Evolutionary conservation across 2,329 filamentous ascomycete species (phyloP).

Genomic region (Cryphonectria parasitica): DNA sequence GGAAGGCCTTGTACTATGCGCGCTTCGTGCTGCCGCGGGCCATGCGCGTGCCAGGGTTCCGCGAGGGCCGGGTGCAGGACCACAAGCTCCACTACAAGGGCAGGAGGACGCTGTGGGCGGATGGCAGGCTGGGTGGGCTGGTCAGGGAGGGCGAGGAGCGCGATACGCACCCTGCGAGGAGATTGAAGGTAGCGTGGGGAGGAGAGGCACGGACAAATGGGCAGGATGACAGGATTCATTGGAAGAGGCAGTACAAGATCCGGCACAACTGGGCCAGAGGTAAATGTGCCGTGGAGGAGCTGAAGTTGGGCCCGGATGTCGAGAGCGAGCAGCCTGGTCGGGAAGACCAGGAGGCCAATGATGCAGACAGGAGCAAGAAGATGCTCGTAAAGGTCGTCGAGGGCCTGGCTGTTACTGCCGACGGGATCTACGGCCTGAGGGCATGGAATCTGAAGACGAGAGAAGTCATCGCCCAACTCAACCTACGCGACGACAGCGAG

Average conservation of each 20-base stretch:
- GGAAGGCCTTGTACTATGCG: constrained; percentile 87
- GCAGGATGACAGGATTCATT: constrained; percentile 58
- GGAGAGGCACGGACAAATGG: constrained; percentile 44
- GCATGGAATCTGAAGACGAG: constrained; percentile 76
- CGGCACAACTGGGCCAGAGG: constrained; percentile 90
- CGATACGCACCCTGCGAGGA: constrained; percentile 1
- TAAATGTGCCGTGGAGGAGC: constrained; percentile 77
- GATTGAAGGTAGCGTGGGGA: constrained; percentile 41
- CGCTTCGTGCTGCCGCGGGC: constrained; percentile 85
- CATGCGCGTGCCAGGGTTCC: constrained; percentile 71
- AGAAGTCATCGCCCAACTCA: constrained; percentile 57
- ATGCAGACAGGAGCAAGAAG: constrained; percentile 48
- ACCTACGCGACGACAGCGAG: constrained; percentile 35
- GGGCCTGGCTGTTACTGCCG: constrained; percentile 77
- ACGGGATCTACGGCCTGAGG: constrained; percentile 69
- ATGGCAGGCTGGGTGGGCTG: constrained; percentile 48
- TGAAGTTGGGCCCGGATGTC: constrained; percentile 49
- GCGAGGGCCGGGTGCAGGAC: constrained; percentile 35
- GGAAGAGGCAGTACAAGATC: constrained; percentile 88
- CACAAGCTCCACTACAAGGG: constrained; percentile 51
- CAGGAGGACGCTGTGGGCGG: constrained; percentile 49
- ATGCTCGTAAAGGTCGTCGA: constrained; percentile 80
- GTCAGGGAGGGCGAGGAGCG: constrained; percentile 31
- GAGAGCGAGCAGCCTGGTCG: neutral
- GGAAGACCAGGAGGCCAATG: constrained; percentile 28